Percentiles rank a stretch among this genome's conserved stretches.
Evolutionary conservation across 2,329 filamentous ascomycete species (phyloP).

Genomic region (Cryphonectria nitschkei): DNA sequence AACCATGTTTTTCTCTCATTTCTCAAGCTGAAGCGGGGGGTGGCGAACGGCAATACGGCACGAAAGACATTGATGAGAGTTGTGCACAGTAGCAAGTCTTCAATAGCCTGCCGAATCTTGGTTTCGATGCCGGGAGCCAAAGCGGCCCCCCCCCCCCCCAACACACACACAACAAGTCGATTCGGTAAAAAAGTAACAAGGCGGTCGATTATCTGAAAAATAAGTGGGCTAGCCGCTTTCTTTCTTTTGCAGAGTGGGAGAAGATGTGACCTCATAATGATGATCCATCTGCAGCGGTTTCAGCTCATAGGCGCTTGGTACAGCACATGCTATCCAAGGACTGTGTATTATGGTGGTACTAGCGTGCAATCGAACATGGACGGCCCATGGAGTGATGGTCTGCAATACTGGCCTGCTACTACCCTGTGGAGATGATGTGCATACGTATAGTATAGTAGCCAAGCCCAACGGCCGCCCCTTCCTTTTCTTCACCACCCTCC

Average conservation of each 20-base stretch:
- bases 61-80: background rate
- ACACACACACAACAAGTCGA: background rate
- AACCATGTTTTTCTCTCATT: background rate
- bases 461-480: background rate
- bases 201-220: background rate
- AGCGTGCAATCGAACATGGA: no score
- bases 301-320: background rate
- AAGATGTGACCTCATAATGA: background rate
- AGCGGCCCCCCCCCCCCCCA: no score
- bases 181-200: background rate
- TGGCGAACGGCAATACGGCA: background rate
- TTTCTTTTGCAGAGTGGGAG: background rate
- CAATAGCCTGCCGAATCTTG: background rate
- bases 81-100: background rate
- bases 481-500: background rate
- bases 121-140: background rate
- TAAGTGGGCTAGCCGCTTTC: background rate
- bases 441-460: background rate
- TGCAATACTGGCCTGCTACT: background rate
- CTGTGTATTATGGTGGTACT: no score
- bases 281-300: background rate
- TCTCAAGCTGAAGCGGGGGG: background rate
- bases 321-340: background rate
- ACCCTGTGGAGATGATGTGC: background rate
- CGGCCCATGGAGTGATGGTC: no score